phyloP scores from a whole-genome alignment of 2,329 filamentous ascomycete species.

The Talaromyces piceae region DNA sequence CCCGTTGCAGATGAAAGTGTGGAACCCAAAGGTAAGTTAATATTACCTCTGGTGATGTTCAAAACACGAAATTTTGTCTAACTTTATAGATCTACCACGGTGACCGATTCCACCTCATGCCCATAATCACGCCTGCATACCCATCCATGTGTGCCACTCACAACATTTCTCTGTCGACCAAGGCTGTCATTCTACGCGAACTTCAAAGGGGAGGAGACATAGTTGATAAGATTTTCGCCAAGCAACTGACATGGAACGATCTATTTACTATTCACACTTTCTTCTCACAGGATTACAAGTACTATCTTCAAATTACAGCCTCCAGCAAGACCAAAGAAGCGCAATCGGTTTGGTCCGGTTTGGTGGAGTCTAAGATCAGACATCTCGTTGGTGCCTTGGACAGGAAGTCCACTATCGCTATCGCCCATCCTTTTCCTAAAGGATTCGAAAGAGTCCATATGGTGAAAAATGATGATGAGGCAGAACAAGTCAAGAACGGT shows the following conservation, averaged over 20 bases:
- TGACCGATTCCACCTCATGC: slow-evolving; percentile 87
- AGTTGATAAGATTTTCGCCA: slow-evolving; percentile 69
- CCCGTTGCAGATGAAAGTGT: slow-evolving; percentile 73
- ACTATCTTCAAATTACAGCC: slow-evolving; percentile 83
- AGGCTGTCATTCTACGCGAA: slow-evolving; percentile 75
- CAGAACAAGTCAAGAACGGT: slow-evolving; percentile 56
- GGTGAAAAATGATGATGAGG: slow-evolving; percentile 55
- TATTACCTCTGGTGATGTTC: background rate
- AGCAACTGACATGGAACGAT: slow-evolving; percentile 74
- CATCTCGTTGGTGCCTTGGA: slow-evolving; percentile 78
- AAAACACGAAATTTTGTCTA: background rate
- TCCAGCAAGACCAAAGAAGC: slow-evolving; percentile 76
- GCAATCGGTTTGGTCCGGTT: slow-evolving; percentile 80
- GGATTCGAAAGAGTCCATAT: slow-evolving; percentile 77
- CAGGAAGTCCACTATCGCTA: slow-evolving; percentile 66
- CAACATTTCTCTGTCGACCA: slow-evolving; percentile 82
- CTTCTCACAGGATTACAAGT: slow-evolving; percentile 88
- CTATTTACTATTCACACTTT: slow-evolving; percentile 87
- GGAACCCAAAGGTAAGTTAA: slow-evolving; percentile 76
- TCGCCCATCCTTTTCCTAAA: slow-evolving; percentile 89
- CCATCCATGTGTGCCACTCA: slow-evolving; percentile 97
- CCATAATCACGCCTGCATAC: slow-evolving; percentile 94
- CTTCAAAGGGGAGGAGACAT: slow-evolving; percentile 70
- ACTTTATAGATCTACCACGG: slow-evolving; percentile 59
- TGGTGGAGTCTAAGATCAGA: slow-evolving; percentile 88